Evolutionary conservation across 2,329 filamentous ascomycete species (phyloP).

Genomic region (Colletotrichum coccodes): DNA sequence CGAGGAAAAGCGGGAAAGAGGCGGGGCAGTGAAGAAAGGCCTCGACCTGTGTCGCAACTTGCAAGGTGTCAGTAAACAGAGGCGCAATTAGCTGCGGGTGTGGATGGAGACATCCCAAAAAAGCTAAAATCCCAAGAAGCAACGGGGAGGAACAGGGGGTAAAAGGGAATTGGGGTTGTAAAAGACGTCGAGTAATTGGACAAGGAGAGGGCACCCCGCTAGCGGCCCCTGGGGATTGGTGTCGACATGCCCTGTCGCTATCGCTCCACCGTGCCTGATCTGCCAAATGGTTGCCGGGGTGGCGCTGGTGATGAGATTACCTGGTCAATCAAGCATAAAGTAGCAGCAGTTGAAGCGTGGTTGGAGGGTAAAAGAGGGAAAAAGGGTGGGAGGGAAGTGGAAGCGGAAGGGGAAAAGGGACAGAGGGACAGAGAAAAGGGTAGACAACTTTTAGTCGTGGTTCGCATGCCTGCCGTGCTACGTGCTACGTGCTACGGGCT

Average conservation of each 20-base stretch:
- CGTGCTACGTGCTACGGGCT: not conserved
- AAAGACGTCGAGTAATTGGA: not conserved
- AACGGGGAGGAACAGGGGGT: slow-evolving; percentile 9
- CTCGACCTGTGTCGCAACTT: not conserved
- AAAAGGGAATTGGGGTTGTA: not conserved
- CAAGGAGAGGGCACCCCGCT: not conserved
- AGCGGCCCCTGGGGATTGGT: slow-evolving; percentile 10
- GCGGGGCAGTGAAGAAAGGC: not conserved
- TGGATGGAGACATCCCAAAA: not conserved
- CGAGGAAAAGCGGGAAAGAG: not conserved
- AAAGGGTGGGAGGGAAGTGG: not conserved
- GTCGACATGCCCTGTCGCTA: slow-evolving; percentile 1
- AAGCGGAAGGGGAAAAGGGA: not conserved
- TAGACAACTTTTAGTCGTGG: too few relatives aligned
- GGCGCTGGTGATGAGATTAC: slow-evolving; percentile 25
- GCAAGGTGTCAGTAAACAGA: not conserved
- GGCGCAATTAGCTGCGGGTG: slow-evolving; percentile 10
- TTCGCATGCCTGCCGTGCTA: not conserved
- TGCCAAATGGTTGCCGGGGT: slow-evolving; percentile 22
- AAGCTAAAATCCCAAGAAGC: slow-evolving; percentile 23
- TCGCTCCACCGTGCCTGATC: slow-evolving; percentile 25
- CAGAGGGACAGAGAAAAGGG: not conserved
- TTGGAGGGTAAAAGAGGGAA: not conserved
- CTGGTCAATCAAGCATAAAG: slow-evolving; percentile 24
- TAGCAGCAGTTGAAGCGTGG: not conserved